Percentiles rank a stretch among this genome's conserved stretches.
These are phyloP conservation scores for Coemansia sp. DNA, from an alignment of 192 early-diverging fungal species.

Conservation along the genomic window DNA sequence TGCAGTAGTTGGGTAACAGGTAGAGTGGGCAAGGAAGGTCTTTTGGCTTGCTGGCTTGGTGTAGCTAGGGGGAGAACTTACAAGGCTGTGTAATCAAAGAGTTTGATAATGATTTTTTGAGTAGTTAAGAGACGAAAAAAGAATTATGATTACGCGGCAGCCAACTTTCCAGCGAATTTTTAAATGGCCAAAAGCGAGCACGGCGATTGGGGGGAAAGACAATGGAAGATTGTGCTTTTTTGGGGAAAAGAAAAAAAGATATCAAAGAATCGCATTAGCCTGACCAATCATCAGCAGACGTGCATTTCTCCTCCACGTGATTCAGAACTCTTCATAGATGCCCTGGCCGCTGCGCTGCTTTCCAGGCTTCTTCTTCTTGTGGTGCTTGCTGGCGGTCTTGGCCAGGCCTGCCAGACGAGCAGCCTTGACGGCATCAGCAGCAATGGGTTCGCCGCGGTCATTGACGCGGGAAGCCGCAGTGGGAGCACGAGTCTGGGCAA, in stretches of 20 bases:
- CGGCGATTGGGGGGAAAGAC: not conserved
- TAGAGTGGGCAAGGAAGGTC: not conserved
- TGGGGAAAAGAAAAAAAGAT: constrained; percentile 13
- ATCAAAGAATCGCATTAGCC: not conserved
- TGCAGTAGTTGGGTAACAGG: not conserved
- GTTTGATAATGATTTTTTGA: constrained; percentile 23
- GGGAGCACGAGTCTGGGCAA: constrained; percentile 33
- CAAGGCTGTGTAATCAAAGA: not conserved
- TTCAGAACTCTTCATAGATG: constrained; percentile 23
- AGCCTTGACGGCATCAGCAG: constrained; percentile 47
- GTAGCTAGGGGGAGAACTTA: constrained; percentile 12
- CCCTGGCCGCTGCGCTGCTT: constrained; percentile 72
- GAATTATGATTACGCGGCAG: constrained; percentile 35
- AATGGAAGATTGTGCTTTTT: not conserved
- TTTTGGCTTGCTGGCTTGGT: not conserved
- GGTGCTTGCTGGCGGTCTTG: constrained; percentile 50
- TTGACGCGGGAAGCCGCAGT: constrained; percentile 38
- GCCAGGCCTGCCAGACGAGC: constrained; percentile 67
- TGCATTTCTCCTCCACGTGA: not conserved
- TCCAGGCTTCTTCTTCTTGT: constrained; percentile 70
- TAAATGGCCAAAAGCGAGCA: not conserved
- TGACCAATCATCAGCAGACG: constrained; percentile 12
- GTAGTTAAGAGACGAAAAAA: constrained; percentile 27
- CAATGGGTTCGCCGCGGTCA: constrained; percentile 58
- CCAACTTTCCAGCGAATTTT: not conserved